Evolutionary conservation across 768 basidiomycete species (phyloP).

Genomic region (Tulasnella sp.): DNA sequence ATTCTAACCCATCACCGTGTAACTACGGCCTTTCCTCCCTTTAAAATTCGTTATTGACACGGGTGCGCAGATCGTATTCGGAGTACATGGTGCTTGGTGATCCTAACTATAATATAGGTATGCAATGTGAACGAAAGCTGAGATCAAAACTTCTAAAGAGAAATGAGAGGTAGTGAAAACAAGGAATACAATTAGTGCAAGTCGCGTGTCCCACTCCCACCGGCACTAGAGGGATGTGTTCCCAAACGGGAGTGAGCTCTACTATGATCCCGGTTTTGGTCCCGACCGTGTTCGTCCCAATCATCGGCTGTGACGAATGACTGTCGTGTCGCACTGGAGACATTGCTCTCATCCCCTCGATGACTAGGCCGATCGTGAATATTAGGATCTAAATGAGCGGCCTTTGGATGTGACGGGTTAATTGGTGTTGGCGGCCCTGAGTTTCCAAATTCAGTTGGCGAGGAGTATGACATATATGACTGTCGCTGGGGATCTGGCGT

Average conservation of each 20-base stretch:
- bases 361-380: background rate
- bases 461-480: constrained; percentile 5
- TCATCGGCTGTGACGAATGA: constrained; percentile 9
- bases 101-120: background rate
- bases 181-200: no score
- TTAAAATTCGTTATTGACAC: no score
- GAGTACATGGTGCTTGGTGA: no score
- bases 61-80: no score
- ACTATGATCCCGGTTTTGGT: background rate
- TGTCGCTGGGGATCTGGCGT: background rate
- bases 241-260: no score
- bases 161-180: background rate
- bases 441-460: background rate
- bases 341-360: background rate
- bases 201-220: no score
- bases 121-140: background rate
- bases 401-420: background rate
- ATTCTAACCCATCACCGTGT: no score
- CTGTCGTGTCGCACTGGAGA: background rate
- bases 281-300: constrained; percentile 2
- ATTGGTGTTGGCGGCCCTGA: background rate
- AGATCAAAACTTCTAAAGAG: background rate
- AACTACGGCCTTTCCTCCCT: no score
- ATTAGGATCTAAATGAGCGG: background rate
- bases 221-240: no score